Evolutionary conservation across 148 eudicot genomes (phyloP).

Genomic region (Nepenthes mirabilis): DNA sequence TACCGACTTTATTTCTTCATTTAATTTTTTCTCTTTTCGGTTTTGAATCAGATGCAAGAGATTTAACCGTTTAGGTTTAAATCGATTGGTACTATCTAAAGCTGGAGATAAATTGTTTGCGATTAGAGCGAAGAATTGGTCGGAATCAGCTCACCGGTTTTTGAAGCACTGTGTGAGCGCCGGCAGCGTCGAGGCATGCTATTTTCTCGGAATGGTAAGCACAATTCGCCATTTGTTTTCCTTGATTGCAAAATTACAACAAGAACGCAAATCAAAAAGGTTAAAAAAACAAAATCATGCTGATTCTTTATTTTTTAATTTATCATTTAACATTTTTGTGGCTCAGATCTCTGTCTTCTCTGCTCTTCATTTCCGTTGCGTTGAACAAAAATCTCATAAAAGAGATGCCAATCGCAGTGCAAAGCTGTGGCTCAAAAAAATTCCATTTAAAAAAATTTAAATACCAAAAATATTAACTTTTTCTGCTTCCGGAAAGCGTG

Average conservation of each 20-base stretch:
- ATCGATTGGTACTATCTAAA: conserved; percentile 19
- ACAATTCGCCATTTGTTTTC: too few species aligned
- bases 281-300: too few species aligned
- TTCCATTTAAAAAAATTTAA: too few species aligned
- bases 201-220: conserved; percentile 37
- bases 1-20: neutral
- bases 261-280: too few species aligned
- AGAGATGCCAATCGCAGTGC: too few species aligned
- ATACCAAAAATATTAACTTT: neutral
- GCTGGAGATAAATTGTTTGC: conserved; percentile 19
- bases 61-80: conserved; percentile 21
- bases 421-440: too few species aligned
- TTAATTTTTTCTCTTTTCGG: neutral
- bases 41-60: conserved; percentile 29
- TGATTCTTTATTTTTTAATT: too few species aligned
- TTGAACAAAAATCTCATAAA: too few species aligned
- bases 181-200: conserved; percentile 35
- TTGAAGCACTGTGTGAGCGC: conserved; percentile 18
- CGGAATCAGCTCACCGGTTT: conserved; percentile 27
- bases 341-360: too few species aligned
- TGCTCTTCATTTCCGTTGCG: neutral
- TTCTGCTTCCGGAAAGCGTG: neutral
- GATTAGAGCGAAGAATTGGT: conserved; percentile 30
- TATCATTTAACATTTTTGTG: too few species aligned
- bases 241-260: too few species aligned